Evolutionary conservation across 2,329 filamentous ascomycete species (phyloP).

Genomic region (Aspergillus piperis): DNA sequence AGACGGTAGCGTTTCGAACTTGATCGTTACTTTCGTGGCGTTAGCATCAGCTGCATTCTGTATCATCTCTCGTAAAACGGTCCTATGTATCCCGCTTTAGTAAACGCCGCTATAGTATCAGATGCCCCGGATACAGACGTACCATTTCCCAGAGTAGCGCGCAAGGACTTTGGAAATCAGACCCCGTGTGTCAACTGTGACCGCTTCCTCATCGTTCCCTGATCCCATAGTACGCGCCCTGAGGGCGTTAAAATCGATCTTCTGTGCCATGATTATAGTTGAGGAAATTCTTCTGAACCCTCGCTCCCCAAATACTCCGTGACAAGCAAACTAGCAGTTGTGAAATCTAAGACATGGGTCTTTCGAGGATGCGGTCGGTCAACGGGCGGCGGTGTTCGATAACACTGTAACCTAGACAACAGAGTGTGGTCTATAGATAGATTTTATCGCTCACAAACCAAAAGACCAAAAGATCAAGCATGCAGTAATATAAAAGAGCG

Average conservation of each 20-base stretch:
- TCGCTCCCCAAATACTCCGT: background rate
- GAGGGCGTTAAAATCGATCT: slow-evolving; percentile 66
- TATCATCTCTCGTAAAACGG: slow-evolving; percentile 82
- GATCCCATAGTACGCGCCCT: slow-evolving; percentile 84
- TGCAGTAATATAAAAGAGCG: too few species aligned
- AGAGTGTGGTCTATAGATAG: background rate
- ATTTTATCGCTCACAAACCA: background rate
- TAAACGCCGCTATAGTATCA: slow-evolving; percentile 25
- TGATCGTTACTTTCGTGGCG: slow-evolving; percentile 84
- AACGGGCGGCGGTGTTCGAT: background rate
- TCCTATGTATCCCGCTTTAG: slow-evolving; percentile 39
- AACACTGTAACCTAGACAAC: background rate
- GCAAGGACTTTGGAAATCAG: slow-evolving; percentile 97
- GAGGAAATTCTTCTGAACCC: background rate
- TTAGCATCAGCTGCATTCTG: slow-evolving; percentile 98
- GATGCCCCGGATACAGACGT: slow-evolving; percentile 38
- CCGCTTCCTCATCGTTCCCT: slow-evolving; percentile 90
- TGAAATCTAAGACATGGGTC: background rate
- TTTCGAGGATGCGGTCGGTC: background rate
- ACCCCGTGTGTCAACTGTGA: slow-evolving; percentile 95
- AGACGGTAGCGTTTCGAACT: slow-evolving; percentile 88
- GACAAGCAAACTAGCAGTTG: background rate
- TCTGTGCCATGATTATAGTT: slow-evolving; percentile 63
- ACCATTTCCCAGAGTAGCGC: slow-evolving; percentile 95
- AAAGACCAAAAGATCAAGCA: background rate